These are phyloP conservation scores for Ilyonectria robusta DNA, from an alignment of 2,329 filamentous ascomycete genomes.

Conservation along the genomic window DNA sequence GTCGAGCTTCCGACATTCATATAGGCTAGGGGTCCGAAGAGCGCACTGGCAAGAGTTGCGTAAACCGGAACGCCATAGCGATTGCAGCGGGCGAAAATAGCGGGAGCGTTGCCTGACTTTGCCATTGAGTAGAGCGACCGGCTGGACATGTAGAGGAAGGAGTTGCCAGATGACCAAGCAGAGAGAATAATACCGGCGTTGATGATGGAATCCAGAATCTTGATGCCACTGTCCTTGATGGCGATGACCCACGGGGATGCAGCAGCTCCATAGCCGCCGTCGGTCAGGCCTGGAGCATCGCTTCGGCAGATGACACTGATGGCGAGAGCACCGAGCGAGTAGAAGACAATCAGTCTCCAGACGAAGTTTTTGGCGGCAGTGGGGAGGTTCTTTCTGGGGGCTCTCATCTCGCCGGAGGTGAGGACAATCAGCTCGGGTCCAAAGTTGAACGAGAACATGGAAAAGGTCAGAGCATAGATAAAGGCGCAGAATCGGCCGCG, in stretches of 20 bases:
- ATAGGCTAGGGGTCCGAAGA: constrained; percentile 74
- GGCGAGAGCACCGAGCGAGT: constrained; percentile 77
- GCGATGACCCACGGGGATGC: constrained; percentile 69
- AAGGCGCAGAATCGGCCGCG: constrained; percentile 80
- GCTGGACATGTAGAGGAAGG: constrained; percentile 62
- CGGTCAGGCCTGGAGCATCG: constrained; percentile 25
- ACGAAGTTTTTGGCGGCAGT: constrained; percentile 80
- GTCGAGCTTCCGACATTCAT: constrained; percentile 68
- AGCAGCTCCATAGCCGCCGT: constrained; percentile 23
- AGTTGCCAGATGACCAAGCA: constrained; percentile 69
- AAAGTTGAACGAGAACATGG: constrained; percentile 70
- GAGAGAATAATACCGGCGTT: constrained; percentile 70
- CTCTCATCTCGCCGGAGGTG: constrained; percentile 76
- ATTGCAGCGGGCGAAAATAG: constrained; percentile 50
- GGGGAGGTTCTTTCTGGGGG: constrained; percentile 76
- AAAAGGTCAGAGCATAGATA: constrained; percentile 74
- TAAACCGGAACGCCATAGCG: constrained; percentile 43
- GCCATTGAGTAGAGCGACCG: constrained; percentile 62
- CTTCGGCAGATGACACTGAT: constrained; percentile 67
- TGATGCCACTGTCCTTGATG: constrained; percentile 60
- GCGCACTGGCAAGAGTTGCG: constrained; percentile 21
- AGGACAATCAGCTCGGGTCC: constrained; percentile 73
- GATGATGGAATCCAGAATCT: constrained; percentile 60
- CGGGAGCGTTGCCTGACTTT: constrained; percentile 54
- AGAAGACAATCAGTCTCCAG: constrained; percentile 79